phyloP scores from a whole-genome alignment of 768 basidiomycete species.

The Amanita exitialis region DNA sequence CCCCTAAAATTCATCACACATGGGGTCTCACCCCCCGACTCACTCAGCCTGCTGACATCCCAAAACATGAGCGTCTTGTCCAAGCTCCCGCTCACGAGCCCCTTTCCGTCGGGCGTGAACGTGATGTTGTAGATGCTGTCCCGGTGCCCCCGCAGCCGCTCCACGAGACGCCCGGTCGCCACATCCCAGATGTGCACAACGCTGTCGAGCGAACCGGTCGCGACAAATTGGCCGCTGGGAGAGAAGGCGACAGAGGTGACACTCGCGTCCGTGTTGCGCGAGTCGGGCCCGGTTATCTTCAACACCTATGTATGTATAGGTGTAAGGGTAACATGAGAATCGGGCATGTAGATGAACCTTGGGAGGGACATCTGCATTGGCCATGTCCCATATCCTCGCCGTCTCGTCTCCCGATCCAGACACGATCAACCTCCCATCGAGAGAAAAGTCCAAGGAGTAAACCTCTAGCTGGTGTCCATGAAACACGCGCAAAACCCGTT shows the following conservation, averaged over 20 bases:
- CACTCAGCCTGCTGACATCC: slow-evolving; percentile 71
- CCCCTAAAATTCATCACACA: slow-evolving; percentile 84
- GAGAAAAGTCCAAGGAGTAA: slow-evolving; percentile 86
- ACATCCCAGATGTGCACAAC: slow-evolving; percentile 80
- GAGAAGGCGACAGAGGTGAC: slow-evolving; percentile 76
- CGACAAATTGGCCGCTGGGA: slow-evolving; percentile 58
- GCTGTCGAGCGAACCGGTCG: slow-evolving; percentile 64
- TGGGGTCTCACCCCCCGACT: slow-evolving; percentile 16
- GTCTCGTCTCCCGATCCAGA: slow-evolving; percentile 76
- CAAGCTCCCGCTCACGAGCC: slow-evolving; percentile 84
- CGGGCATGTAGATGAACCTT: background rate
- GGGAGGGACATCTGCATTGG: slow-evolving; percentile 10
- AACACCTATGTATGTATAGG: slow-evolving; percentile 23
- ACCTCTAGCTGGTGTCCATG: slow-evolving; percentile 90
- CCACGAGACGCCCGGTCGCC: slow-evolving; percentile 52
- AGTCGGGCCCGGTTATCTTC: slow-evolving; percentile 44
- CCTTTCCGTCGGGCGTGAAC: slow-evolving; percentile 88
- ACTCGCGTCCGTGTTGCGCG: slow-evolving; percentile 38
- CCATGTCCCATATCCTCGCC: slow-evolving; percentile 39
- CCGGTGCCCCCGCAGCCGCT: slow-evolving; percentile 65
- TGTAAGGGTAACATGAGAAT: background rate
- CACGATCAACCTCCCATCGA: slow-evolving; percentile 75
- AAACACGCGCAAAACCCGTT: slow-evolving; percentile 70
- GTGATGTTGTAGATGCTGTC: slow-evolving; percentile 85
- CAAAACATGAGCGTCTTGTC: slow-evolving; percentile 85